Conservation (phyloP, 176 grass and related monocot genomes). For the Neostapfia colusana region DNA sequence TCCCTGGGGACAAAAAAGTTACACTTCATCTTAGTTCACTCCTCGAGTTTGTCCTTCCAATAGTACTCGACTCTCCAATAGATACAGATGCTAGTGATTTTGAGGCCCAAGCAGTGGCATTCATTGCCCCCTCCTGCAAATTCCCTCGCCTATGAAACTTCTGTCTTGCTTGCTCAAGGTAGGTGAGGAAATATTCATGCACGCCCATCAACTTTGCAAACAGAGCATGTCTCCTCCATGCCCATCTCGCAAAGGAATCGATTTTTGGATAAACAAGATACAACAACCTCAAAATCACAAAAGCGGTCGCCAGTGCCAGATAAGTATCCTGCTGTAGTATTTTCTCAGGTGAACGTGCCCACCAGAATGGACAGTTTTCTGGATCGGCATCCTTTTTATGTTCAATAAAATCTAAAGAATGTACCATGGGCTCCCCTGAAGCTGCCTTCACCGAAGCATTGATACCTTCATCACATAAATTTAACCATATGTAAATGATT, state of each 20-base stretch:
- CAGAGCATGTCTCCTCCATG: constrained; percentile 65
- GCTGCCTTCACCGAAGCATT: constrained; percentile 51
- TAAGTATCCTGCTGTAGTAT: constrained; percentile 93
- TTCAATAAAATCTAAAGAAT: constrained; percentile 50
- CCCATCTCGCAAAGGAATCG: constrained; percentile 48
- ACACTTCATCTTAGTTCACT: constrained; percentile 66
- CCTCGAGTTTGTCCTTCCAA: constrained; percentile 57
- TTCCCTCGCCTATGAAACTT: constrained; percentile 59
- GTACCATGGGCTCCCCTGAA: constrained; percentile 40
- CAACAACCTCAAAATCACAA: constrained; percentile 67
- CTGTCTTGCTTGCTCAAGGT: constrained; percentile 70
- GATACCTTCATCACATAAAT: constrained; percentile 64
- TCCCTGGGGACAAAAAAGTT: constrained; percentile 47
- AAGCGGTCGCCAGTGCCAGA: constrained; percentile 67
- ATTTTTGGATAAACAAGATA: constrained; percentile 73
- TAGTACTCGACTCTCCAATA: constrained; percentile 68
- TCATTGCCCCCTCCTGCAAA: constrained; percentile 80
- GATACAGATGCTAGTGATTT: constrained; percentile 92
- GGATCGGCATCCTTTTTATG: constrained; percentile 51
- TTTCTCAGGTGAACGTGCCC: constrained; percentile 95
- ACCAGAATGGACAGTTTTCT: constrained; percentile 90
- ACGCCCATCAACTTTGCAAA: constrained; percentile 58
- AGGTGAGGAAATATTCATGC: constrained; percentile 58
- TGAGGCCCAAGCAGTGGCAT: constrained; percentile 70
- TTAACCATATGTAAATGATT: constrained; percentile 25